Evolutionary conservation across 768 basidiomycete genomes (phyloP), one percentile per base, ranked within the genome.

Genomic region (Mycena sanguinolenta): DNA sequence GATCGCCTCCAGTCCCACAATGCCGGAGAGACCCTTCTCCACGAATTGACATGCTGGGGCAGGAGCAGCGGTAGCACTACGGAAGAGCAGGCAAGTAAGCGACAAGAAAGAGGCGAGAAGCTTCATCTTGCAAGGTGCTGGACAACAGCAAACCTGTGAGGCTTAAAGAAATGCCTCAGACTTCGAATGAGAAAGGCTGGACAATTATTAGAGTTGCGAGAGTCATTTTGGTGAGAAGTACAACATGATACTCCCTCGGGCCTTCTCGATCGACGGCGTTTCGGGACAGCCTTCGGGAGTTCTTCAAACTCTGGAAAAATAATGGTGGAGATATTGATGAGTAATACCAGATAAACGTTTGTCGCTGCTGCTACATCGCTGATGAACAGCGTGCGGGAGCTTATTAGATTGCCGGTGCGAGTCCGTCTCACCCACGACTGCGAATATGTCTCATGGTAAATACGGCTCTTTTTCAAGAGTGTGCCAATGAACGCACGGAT

Each of bases 1-100:
- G 13, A 75, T 72, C n/a, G 73, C 49, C 63, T 77, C 75, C 13
- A 76, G 64, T 2, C 23, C 67, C 12, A 38, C n/a, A 14, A 73
- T 42, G 59, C 72, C 72, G 17, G 67, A 69, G 50, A 34, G 21
- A 0, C 72, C 72, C 28, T 62, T 67, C 19, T 58, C 49, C 30
- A 59, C 65, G 30, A 73, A 69, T 42, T 67, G 14, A 67, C 72
- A 73, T 52, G 34, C 25, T 25, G 70, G 63, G 2, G 63, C 58
- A 4, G 58, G 10, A 1, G 63, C 42, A 16, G 54, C 27, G 67
- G 67, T 49, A 61, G 62, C 58, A 14, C 49, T 53, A 30, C 49
- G 54, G 23, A 52, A 34, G 61, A 71, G 52, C 57, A 73, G 60
- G 59, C 36, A 69, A 6, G 71, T 67, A 46, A 46, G 44, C 44